Conservation (phyloP, 768 basidiomycete species). For the Leccinum ochraceum region DNA sequence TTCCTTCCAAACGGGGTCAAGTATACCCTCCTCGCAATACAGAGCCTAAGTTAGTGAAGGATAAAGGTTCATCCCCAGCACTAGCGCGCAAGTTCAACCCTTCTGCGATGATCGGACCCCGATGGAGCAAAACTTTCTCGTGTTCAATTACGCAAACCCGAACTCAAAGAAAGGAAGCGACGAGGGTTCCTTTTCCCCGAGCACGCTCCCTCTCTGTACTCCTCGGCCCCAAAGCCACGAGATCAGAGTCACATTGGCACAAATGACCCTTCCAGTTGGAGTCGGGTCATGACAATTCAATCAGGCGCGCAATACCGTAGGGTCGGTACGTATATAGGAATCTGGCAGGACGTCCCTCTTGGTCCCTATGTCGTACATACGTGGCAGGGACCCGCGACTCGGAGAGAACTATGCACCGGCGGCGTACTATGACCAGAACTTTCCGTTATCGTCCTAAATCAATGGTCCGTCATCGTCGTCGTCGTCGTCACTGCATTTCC, state of each 20-base stretch:
- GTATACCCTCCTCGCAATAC: not conserved
- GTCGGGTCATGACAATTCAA: not conserved
- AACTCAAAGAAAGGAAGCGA: slow-evolving; percentile 2
- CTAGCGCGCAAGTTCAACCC: not conserved
- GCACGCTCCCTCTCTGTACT: not conserved
- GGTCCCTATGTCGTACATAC: not conserved
- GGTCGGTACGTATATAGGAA: slow-evolving; percentile 3
- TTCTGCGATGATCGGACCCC: slow-evolving; percentile 13
- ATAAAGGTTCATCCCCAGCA: not conserved
- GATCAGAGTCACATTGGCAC: not conserved
- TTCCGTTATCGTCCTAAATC: not conserved
- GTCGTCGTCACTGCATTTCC: not conserved
- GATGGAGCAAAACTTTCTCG: slow-evolving; percentile 10
- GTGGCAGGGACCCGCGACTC: not conserved
- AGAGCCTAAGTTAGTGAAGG: not conserved
- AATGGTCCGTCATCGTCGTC: not conserved
- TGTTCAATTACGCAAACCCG: not conserved
- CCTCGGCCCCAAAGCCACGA: not conserved
- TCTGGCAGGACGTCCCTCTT: not conserved
- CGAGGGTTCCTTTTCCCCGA: slow-evolving; percentile 1
- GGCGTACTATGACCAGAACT: not conserved
- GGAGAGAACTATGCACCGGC: not conserved
- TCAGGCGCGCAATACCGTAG: not conserved
- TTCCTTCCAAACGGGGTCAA: not conserved
- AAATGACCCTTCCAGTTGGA: slow-evolving; percentile 9